These are phyloP conservation scores for Coniochaeta pulveracea DNA, from an alignment of 2,329 filamentous ascomycete species.

Conservation along the genomic window DNA sequence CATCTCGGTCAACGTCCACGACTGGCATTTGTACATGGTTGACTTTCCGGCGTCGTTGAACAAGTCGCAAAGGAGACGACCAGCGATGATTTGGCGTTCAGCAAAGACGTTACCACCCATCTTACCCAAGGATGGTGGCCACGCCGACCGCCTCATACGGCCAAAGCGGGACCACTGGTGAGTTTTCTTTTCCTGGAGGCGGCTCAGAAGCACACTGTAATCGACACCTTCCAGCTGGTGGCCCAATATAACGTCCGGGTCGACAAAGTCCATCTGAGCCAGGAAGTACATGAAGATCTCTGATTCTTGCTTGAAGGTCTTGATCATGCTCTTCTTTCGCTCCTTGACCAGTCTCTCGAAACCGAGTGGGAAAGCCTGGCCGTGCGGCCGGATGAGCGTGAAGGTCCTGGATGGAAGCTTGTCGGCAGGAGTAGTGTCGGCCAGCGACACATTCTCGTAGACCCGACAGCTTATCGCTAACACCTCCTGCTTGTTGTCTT, in stretches of 20 bases:
- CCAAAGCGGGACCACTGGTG: constrained; percentile 93
- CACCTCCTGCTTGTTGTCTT: constrained; percentile 94
- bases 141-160: constrained; percentile 68
- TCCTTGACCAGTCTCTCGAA: constrained; percentile 68
- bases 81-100: constrained; percentile 80
- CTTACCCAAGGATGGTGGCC: constrained; percentile 80
- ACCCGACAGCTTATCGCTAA: constrained; percentile 82
- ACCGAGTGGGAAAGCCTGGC: constrained; percentile 66
- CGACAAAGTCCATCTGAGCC: constrained; percentile 74
- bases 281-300: constrained; percentile 83
- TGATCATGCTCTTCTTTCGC: constrained; percentile 66
- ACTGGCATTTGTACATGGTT: constrained; percentile 92
- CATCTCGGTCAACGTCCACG: constrained; percentile 98
- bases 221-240: constrained; percentile 97
- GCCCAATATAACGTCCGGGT: constrained; percentile 88
- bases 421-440: constrained; percentile 79
- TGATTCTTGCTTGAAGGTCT: constrained; percentile 71
- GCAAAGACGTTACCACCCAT: constrained; percentile 84
- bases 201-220: constrained; percentile 79
- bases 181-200: constrained; percentile 81
- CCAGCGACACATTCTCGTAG: constrained; percentile 81
- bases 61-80: constrained; percentile 83
- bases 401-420: constrained; percentile 84
- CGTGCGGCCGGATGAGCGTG: constrained; percentile 77
- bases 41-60: constrained; percentile 97